phyloP scores from a whole-genome alignment of 1,284 basidiomycete genomes.

The Leccinum holopus region DNA sequence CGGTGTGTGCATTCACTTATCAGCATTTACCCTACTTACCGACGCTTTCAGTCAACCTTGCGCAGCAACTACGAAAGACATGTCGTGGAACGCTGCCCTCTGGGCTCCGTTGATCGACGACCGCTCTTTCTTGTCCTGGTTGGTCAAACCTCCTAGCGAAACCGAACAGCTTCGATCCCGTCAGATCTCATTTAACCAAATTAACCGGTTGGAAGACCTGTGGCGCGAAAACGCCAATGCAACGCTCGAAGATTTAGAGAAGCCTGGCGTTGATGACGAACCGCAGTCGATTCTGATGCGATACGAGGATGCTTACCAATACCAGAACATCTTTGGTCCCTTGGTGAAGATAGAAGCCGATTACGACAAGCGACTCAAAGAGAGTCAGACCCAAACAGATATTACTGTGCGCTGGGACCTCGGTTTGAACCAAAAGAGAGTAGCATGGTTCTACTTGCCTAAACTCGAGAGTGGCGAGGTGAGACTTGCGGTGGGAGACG shows the following conservation, averaged over 20 bases:
- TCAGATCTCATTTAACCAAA: conserved; percentile 95
- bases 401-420: conserved; percentile 97
- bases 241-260: conserved; percentile 94
- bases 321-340: conserved; percentile 98
- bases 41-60: conserved; percentile 80
- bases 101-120: conserved; percentile 99
- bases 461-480: conserved; percentile 99
- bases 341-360: conserved; percentile 99
- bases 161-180: conserved; percentile 68
- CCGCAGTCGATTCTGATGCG: conserved; percentile 87
- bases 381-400: conserved; percentile 97
- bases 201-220: conserved; percentile 95
- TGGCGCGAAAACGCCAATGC: conserved; percentile 98
- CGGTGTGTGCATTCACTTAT: conserved; percentile 54
- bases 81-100: conserved; percentile 96
- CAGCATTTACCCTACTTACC: conserved; percentile 9
- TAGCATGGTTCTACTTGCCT: conserved; percentile 95
- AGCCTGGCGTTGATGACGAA: conserved; percentile 95
- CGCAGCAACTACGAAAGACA: conserved; percentile 95
- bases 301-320: conserved; percentile 99
- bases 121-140: conserved; percentile 96
- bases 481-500: conserved; percentile 94
- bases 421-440: conserved; percentile 95
- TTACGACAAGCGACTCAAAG: conserved; percentile 97
- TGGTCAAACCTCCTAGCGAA: conserved; percentile 96